Evolutionary conservation across 371 early-diverging fungal genomes (phyloP).

Genomic region (Scutellospora calospora): DNA sequence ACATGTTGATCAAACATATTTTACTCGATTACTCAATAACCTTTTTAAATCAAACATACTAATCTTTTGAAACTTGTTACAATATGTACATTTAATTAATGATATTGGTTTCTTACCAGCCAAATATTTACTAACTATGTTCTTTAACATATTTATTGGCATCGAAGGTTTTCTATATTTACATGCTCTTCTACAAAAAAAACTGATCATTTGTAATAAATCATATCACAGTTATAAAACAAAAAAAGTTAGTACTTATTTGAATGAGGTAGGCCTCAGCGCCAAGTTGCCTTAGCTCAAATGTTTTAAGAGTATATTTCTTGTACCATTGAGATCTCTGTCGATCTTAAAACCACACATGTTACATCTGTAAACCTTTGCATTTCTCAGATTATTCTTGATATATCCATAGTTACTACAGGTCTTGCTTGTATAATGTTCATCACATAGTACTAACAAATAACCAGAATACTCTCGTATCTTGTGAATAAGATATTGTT

Average conservation of each 20-base stretch:
- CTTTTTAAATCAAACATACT: no score
- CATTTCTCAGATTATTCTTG: not conserved
- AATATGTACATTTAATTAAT: no score
- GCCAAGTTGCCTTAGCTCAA: not conserved
- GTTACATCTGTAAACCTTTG: slow-evolving; percentile 13
- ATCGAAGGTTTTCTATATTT: no score
- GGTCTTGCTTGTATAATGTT: not conserved
- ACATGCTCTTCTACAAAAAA: not conserved
- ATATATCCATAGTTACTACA: not conserved
- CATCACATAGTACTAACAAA: not conserved
- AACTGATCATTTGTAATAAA: not conserved
- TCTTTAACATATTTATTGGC: no score
- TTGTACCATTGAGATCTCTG: slow-evolving; percentile 15
- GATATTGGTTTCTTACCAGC: no score
- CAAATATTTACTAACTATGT: no score
- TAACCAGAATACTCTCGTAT: not conserved
- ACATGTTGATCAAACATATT: no score
- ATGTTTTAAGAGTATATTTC: not conserved
- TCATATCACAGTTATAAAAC: not conserved
- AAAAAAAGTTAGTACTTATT: not conserved
- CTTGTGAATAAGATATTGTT: not conserved
- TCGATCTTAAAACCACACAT: not conserved
- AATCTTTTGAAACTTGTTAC: no score
- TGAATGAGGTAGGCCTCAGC: not conserved
- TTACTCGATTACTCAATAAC: no score